Base-by-base conservation (phyloP, 2,329 filamentous ascomycete genomes). In the Epicoccum sorghinum region DNA sequence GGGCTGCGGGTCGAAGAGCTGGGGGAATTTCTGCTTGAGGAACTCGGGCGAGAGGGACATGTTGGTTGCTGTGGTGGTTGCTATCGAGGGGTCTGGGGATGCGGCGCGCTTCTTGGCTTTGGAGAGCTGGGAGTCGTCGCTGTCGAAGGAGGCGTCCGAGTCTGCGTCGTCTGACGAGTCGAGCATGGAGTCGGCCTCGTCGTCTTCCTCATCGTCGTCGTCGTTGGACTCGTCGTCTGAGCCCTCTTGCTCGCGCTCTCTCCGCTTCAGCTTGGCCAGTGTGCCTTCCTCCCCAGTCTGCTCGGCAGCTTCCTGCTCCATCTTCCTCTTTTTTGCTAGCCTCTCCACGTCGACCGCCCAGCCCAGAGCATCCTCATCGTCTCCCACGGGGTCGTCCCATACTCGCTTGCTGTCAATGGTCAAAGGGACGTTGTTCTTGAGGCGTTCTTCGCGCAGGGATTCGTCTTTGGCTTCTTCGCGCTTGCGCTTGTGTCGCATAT, bases 381-480 rank as follows among this genome's bases (percentile, higher is more conserved):
- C 76, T 4, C 73, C 75, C 24, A 77, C 72, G 8, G 70, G 71
- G 44, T 85, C 84, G 47, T 93, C 87, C 91, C 91, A 98, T 29
- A 91, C 86, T 72, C 95, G 86, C 59, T 74, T 74, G 49, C 58
- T 52, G 45, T 74, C 71, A 49, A 74, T 72, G 7, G 70, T 73
- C 22, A 60, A 75, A 0, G 95, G 89, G 38, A 92, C 83, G 77
- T 96, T 96, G 62, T 84, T 86, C 56, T 86, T 86, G 57, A 93
- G 80, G 65, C 95, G 85, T 61, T 89, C 84, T 57, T 85, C 86
- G 63, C 86, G 86, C 55, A 96, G 77, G 55, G 86, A 83, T 2
- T 93, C 93, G 68, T 97, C 86, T 74, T 89, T 90, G 60, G 88
- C 85, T 76, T 99, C 95, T 69, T 93, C 90, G 77, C 89, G 90